A percentile compares a stretch with the other conserved stretches of the same genome.
Evolutionary conservation across 2,329 filamentous ascomycete genomes (phyloP).

Genomic region (Fusarium equiseti): DNA sequence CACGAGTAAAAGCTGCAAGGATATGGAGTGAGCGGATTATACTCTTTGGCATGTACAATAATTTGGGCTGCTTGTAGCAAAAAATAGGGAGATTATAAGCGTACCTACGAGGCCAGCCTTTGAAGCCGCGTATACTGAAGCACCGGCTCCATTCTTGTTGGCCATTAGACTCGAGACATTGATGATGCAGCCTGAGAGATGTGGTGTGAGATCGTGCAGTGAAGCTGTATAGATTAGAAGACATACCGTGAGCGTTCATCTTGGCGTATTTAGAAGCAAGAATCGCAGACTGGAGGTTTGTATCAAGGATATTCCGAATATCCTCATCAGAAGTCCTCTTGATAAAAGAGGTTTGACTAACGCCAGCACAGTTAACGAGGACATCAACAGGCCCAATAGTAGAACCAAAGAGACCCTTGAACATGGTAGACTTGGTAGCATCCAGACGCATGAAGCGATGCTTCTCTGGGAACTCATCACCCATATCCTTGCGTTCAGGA

Average conservation of each 20-base stretch:
- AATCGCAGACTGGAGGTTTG: conserved; percentile 78
- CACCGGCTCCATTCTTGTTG: conserved; percentile 74
- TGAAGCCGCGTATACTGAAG: conserved; percentile 79
- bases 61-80: conserved; percentile 31
- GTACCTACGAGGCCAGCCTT: conserved; percentile 83
- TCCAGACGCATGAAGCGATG: conserved; percentile 55
- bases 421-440: conserved; percentile 45
- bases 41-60: conserved; percentile 42
- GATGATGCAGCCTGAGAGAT: conserved; percentile 73
- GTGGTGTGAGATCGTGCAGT: conserved; percentile 8
- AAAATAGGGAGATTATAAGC: conserved; percentile 42
- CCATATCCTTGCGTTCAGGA: neutral
- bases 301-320: conserved; percentile 71
- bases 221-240: neutral
- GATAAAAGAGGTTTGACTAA: conserved; percentile 75
- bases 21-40: conserved; percentile 33
- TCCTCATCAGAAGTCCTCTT: conserved; percentile 62
- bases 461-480: conserved; percentile 31
- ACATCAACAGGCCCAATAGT: conserved; percentile 61
- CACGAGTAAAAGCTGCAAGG: conserved; percentile 72
- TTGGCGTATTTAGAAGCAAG: conserved; percentile 66
- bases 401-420: conserved; percentile 50
- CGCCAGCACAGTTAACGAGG: conserved; percentile 84
- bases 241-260: conserved; percentile 50
- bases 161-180: conserved; percentile 85